phyloP scores from a whole-genome alignment of 1,139 yeast genomes.

The Yamadazyma epiphylla region DNA sequence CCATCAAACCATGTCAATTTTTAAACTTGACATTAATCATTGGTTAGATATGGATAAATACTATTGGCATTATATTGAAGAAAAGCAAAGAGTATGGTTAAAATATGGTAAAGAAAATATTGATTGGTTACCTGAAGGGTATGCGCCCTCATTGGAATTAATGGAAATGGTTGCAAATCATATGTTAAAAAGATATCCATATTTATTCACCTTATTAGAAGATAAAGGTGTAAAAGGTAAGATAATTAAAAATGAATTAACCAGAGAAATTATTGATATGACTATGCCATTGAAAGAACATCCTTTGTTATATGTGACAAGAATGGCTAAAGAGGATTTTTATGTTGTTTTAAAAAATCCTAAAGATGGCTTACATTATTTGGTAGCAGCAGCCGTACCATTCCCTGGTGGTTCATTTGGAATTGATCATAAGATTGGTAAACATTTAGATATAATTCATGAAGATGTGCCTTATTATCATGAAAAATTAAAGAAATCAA shows the following conservation, averaged over 20 bases:
- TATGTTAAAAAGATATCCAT: conserved; percentile 58
- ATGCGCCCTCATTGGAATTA: conserved; percentile 59
- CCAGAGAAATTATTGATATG: conserved; percentile 60
- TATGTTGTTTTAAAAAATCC: conserved; percentile 55
- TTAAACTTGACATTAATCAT: conserved; percentile 64
- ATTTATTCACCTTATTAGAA: conserved; percentile 52
- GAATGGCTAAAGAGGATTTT: conserved; percentile 72
- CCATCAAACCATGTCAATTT: conserved; percentile 76
- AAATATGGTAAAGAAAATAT: conserved; percentile 59
- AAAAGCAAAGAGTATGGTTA: conserved; percentile 55
- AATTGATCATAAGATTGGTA: conserved; percentile 55
- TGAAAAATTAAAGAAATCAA: conserved; percentile 60
- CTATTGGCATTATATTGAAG: conserved; percentile 61
- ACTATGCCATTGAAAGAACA: conserved; percentile 56
- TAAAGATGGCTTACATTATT: conserved; percentile 56
- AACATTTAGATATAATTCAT: conserved; percentile 60
- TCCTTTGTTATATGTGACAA: conserved; percentile 60
- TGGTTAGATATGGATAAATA: conserved; percentile 82
- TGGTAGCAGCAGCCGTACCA: conserved; percentile 73
- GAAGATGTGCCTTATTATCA: conserved; percentile 70
- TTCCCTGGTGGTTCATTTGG: conserved; percentile 78
- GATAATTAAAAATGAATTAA: conserved; percentile 55
- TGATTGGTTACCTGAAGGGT: conserved; percentile 67
- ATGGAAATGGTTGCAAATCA: conserved; percentile 62
- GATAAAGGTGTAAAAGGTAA: conserved; percentile 27